Base-by-base conservation (phyloP, 495 filamentous ascomycete species). In the Aspergillus baeticus region DNA sequence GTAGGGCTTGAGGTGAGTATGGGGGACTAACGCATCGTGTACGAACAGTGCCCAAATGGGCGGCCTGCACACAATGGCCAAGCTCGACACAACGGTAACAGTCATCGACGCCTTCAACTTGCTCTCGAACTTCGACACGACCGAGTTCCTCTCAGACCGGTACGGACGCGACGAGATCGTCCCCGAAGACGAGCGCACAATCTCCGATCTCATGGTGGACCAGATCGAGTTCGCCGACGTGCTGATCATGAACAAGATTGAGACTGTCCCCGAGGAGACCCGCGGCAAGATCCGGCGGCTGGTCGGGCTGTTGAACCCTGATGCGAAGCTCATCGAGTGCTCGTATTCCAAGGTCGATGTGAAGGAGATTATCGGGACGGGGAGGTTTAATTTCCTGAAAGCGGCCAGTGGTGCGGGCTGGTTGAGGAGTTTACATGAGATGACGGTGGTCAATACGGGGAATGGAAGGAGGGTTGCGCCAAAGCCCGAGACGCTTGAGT, bases 171-270 rank as follows among this genome's bases (percentile, higher is more conserved):
- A 74, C 1, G 71, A 68, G 33, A 71, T 79, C 13, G 69, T 77
- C 0, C 67, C 74, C 0, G 82, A 85, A 53, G 82, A 85, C 45
- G 81, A 85, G 34, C 74, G 81, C 3, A 84, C 81, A 1, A 81
- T 84, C 39, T 83, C 81, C 11, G 80, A 85, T 49, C 73, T 84
- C 2, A 80, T 84, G 69, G 80, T 83, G 0, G 82, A 85, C 51
- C 82, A 85, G 57, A 81, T 85, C 41, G 82, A 85, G 61, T 85
- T 85, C 51, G 81, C 82, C 5, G 80, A 85, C 48, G 80, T 85
- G 2, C 67, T 85, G 11, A 69, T 85, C 26, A 57, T 84, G 29
- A 84, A 85, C 60, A 85, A 85, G 65, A 71, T 67, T 46, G 75
- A 78, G 45, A 75, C 70, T 1, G 69, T 78, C 6, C 65, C 72